A percentile compares a stretch with the other conserved stretches of the same genome.
These are phyloP conservation scores for Saccharomycopsis hybrid DNA, from an alignment of 1,139 yeast species.

Conservation along the genomic window DNA sequence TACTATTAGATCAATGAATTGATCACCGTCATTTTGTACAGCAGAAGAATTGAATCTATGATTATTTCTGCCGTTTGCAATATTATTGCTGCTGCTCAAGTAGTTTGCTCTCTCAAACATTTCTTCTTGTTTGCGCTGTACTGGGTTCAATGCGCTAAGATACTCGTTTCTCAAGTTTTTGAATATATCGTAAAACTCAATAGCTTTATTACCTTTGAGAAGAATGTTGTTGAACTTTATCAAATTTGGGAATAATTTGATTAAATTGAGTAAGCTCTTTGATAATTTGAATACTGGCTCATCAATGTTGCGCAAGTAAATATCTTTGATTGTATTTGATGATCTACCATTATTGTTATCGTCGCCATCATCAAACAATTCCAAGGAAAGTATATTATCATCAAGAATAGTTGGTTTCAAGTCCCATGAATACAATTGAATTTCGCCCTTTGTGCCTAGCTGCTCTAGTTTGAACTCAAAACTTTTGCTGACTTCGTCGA, in stretches of 20 bases:
- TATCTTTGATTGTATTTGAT: slow-evolving; percentile 23
- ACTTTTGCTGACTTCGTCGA: slow-evolving; percentile 23
- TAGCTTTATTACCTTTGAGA: slow-evolving; percentile 42
- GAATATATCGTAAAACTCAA: slow-evolving; percentile 34
- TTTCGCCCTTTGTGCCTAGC: slow-evolving; percentile 35
- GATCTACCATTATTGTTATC: no score
- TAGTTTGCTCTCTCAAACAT: slow-evolving; percentile 25
- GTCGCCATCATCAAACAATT: slow-evolving; percentile 11
- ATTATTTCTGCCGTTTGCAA: slow-evolving; percentile 2
- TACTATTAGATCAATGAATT: slow-evolving; percentile 53
- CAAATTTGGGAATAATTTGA: slow-evolving; percentile 30
- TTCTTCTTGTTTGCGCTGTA: slow-evolving; percentile 25
- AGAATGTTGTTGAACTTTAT: slow-evolving; percentile 37
- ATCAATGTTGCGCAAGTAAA: slow-evolving; percentile 32
- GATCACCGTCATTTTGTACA: slow-evolving; percentile 26
- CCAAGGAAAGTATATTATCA: slow-evolving; percentile 26
- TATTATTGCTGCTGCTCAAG: slow-evolving; percentile 26
- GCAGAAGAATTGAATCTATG: slow-evolving; percentile 22
- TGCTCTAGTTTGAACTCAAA: slow-evolving; percentile 24
- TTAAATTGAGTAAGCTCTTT: slow-evolving; percentile 25
- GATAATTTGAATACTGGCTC: slow-evolving; percentile 37
- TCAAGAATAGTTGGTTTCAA: slow-evolving; percentile 23
- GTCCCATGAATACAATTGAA: slow-evolving; percentile 28
- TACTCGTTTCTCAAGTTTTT: slow-evolving; percentile 27
- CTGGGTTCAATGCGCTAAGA: slow-evolving; percentile 26